Base-by-base conservation (phyloP, 805 yeast genomes). In the Schwanniomyces vanrijiae region DNA sequence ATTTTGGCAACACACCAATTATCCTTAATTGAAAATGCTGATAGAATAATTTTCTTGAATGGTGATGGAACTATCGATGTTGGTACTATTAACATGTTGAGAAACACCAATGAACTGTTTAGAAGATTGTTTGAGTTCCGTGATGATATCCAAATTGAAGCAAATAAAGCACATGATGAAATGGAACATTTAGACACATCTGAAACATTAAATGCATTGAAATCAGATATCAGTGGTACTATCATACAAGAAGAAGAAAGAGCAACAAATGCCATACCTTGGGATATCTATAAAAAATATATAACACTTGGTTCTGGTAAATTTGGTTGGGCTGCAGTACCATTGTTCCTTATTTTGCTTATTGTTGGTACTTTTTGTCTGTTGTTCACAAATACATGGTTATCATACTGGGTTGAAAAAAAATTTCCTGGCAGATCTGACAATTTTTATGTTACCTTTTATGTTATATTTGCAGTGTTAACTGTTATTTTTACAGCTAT, bases 41-140 rank as follows among this genome's bases (percentile, higher is more conserved):
- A 72, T 58, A 60, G 63, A 48, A 56, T 72, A 37, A 59, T 68
- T 4, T 72, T 61, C 44, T 61, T 72, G 48, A 69, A 68, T 48
- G 76, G 75, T 40, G 73, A 70, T 51, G 77, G 77, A 5, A 49
- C 70, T 2, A 61, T 67, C 41, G 76, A 73, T 46, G 65, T 63
- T 31, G 76, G 76, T n/a, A 55, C 66, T 1, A 52, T 62, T 19
- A 50, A 57, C 4, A 69, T 71, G 44, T 64, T 73, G 46, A 50
- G 50, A 16, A 42, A 37, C 5, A 58, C 67, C 47, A 83, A 78
- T 52, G 43, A 55, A 2, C 75, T 71, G 7, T 84, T 88, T 57
- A 66, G 65, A 18, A 71, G 75, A 11, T 69, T 85, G 55, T 72
- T 84, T 68, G 75, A 78, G 37, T 80, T 66, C 54, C 53, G 72